Evolutionary conservation across 768 basidiomycete species (phyloP), one percentile per base, ranked within the genome.

Genomic region (Ramaria rubella): DNA sequence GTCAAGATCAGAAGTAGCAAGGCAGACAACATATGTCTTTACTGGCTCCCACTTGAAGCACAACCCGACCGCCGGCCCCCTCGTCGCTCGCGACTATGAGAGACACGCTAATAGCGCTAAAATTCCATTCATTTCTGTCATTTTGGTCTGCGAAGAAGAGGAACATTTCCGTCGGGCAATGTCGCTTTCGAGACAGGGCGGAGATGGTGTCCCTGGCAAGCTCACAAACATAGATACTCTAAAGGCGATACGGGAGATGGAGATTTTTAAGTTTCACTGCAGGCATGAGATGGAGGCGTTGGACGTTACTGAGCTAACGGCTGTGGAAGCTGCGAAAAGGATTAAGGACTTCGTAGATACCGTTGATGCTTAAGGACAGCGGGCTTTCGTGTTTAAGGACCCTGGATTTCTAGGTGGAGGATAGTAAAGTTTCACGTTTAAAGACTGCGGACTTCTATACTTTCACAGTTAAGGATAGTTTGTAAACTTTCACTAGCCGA

Each of bases 1-100:
- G 11, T 53, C 52, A 15, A 53, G 33, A 23, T 9, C 34, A n/a
- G 33, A 23, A 23, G 23, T 17, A 7, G 49, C 33, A 53, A 34
- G 52, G 24, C 21, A 53, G 17, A 53, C 52, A 23, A 53, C 52
- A 19, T 53, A 53, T 29, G 40, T 53, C 17, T 53, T 53, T 21
- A 53, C 52, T 21, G 52, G 52, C 24, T 34, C 52, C 9, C 52
- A 53, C 24, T 21, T 34, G 34, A 15, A 19, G 14, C 19, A 34
- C 33, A n/a, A n/a, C n/a, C 23, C 30, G 2, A 11, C 52, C 36
- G 21, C 40, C 31, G 52, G 52, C 23, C 52, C 52, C 7, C 14
- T n/a, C 21, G 40, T 42, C 24, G 52, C 52, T 24, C 30, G 21
- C 11, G 23, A 53, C 8, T 30, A 53, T 30, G 15, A 12, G 2